phyloP scores from a whole-genome alignment of 2,329 filamentous ascomycete species.

The Neurospora crassa region DNA sequence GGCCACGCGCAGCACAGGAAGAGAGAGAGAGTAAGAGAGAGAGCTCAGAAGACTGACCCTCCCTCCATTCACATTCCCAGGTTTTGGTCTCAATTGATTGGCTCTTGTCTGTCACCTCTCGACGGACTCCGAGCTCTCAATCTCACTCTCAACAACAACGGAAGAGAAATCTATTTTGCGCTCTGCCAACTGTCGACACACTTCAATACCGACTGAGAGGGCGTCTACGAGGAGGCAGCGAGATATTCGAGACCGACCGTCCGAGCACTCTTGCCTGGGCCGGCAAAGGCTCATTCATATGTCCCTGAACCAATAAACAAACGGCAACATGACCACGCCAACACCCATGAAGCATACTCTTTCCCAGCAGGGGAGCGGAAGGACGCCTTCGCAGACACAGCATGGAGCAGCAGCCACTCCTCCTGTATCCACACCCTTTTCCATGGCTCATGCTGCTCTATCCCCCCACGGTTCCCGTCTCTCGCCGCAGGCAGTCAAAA shows the following conservation, averaged over 20 bases:
- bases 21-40: background rate
- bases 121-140: background rate
- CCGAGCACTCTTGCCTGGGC: background rate
- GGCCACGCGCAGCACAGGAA: background rate
- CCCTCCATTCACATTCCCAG: background rate
- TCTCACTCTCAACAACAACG: background rate
- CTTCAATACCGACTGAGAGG: background rate
- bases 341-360: conserved; percentile 39
- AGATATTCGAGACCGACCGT: background rate
- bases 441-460: conserved; percentile 46
- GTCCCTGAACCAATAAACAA: background rate
- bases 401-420: conserved; percentile 46
- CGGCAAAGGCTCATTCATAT: background rate
- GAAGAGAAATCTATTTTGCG: background rate
- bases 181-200: background rate
- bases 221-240: background rate
- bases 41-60: background rate
- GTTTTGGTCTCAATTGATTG: background rate
- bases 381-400: conserved; percentile 37
- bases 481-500: conserved; percentile 56
- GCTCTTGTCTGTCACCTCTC: background rate
- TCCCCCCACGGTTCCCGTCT: conserved; percentile 48
- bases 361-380: conserved; percentile 36
- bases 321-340: conserved; percentile 35
- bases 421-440: conserved; percentile 59